These are phyloP conservation scores for Mycena rebaudengoi DNA, from an alignment of 768 basidiomycete genomes.

Conservation along the genomic window DNA sequence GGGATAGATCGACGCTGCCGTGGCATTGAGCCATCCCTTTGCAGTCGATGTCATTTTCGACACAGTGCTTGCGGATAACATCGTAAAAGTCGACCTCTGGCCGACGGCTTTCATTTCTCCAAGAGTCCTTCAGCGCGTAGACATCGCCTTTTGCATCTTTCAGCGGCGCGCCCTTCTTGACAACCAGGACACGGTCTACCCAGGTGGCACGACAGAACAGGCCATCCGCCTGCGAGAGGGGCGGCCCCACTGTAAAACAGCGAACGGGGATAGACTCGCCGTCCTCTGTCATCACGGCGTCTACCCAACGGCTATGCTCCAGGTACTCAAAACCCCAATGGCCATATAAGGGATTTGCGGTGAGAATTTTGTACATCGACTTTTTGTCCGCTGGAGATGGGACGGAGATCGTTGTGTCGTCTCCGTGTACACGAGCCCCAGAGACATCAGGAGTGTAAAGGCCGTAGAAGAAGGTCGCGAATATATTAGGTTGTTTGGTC, in stretches of 20 bases:
- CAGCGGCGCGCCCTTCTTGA: background rate
- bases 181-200: constrained; percentile 6
- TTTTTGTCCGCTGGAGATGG: background rate
- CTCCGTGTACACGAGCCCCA: background rate
- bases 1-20: constrained; percentile 7
- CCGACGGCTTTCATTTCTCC: constrained; percentile 7
- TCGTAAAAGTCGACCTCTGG: constrained; percentile 21
- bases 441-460: background rate
- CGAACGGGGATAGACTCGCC: background rate
- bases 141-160: background rate
- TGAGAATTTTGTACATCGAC: background rate
- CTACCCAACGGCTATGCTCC: background rate
- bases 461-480: background rate
- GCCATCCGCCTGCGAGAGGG: background rate
- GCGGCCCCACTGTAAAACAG: constrained; percentile 6
- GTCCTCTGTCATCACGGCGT: background rate
- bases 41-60: too few species aligned
- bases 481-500: background rate
- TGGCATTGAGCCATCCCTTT: constrained; percentile 9
- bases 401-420: background rate
- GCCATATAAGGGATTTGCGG: background rate
- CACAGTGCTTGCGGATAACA: background rate
- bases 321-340: background rate
- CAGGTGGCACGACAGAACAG: constrained; percentile 15
- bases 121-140: constrained; percentile 21